Conservation (phyloP, 257 asterid genomes). For the Solanum clarkiae region DNA sequence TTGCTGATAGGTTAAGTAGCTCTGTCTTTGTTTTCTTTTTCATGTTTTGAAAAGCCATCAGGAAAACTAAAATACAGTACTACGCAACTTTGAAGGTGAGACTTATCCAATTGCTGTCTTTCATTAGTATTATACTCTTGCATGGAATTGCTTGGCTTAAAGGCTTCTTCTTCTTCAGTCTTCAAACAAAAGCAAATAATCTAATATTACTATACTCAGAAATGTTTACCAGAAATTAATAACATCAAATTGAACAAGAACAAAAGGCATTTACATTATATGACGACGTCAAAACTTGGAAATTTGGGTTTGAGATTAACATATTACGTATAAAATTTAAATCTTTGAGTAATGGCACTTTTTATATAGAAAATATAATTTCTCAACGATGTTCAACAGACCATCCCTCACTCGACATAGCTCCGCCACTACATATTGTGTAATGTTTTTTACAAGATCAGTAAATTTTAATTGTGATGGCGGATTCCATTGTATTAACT, state of each 20-base stretch:
- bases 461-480: background rate
- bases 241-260: background rate
- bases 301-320: background rate
- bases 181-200: slow-evolving; percentile 6
- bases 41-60: background rate
- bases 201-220: background rate
- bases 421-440: background rate
- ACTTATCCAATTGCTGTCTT: background rate
- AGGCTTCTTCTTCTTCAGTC: slow-evolving; percentile 24
- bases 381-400: background rate
- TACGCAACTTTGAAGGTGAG: slow-evolving; percentile 46
- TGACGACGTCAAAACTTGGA: background rate
- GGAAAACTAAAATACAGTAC: background rate
- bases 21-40: background rate
- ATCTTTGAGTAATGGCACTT: too few relatives aligned
- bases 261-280: background rate
- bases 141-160: slow-evolving; percentile 6
- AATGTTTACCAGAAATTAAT: background rate
- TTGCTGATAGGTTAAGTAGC: background rate
- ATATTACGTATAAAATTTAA: too few relatives aligned
- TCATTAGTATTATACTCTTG: background rate
- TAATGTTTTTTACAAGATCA: background rate
- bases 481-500: background rate
- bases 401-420: too few relatives aligned
- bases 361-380: background rate